phyloP scores from a whole-genome alignment of 2,329 filamentous ascomycete genomes.

The Botrytis tulipae region DNA sequence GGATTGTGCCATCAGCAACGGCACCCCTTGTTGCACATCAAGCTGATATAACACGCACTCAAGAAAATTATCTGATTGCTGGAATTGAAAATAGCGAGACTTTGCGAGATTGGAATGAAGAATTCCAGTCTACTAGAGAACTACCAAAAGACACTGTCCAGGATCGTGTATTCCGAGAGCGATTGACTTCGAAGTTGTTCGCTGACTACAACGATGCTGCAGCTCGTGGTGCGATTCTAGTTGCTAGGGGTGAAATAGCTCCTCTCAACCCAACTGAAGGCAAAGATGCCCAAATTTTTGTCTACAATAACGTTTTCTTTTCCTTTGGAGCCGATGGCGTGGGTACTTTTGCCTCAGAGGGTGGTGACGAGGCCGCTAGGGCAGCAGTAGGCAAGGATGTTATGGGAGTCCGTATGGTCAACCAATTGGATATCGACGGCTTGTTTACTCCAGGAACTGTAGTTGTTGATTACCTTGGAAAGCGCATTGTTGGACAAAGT shows the following conservation, averaged over 20 bases:
- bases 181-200: slow-evolving; percentile 91
- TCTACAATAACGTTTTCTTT: slow-evolving; percentile 99
- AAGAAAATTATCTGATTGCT: slow-evolving; percentile 87
- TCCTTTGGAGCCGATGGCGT: slow-evolving; percentile 97
- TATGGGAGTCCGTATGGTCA: slow-evolving; percentile 87
- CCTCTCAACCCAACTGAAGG: slow-evolving; percentile 93
- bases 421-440: slow-evolving; percentile 92
- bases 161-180: slow-evolving; percentile 92
- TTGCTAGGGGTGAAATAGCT: slow-evolving; percentile 87
- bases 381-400: slow-evolving; percentile 98
- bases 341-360: slow-evolving; percentile 93
- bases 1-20: slow-evolving; percentile 73
- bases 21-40: slow-evolving; percentile 68
- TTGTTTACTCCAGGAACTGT: slow-evolving; percentile 95
- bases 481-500: slow-evolving; percentile 94
- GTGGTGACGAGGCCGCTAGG: slow-evolving; percentile 91
- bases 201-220: slow-evolving; percentile 98
- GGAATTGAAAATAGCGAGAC: slow-evolving; percentile 94
- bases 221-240: slow-evolving; percentile 84
- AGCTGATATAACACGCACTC: slow-evolving; percentile 81
- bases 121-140: slow-evolving; percentile 95
- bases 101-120: slow-evolving; percentile 96
- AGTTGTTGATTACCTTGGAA: slow-evolving; percentile 94
- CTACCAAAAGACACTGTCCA: slow-evolving; percentile 91
- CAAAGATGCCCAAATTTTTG: slow-evolving; percentile 93